Conservation (phyloP, 345 rosid genomes). For the Acer yangbiense region DNA sequence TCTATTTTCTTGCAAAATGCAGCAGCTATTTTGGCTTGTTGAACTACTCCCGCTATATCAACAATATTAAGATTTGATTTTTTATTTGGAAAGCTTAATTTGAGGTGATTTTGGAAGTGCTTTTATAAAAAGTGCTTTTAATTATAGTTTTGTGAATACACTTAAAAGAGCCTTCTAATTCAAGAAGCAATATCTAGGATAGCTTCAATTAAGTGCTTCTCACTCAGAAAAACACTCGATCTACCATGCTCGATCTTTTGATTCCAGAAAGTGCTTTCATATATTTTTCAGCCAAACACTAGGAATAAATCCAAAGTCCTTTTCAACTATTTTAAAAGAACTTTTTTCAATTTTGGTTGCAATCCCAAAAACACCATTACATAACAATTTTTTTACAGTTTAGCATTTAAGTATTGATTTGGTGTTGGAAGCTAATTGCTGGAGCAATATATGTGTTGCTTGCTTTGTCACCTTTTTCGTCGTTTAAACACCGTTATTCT, state of each 20-base stretch:
- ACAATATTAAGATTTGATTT: constrained; percentile 3
- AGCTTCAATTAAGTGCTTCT: not conserved
- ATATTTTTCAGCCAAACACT: not conserved
- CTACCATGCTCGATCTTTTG: not conserved
- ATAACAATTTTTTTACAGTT: not conserved
- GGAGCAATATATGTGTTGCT: constrained; percentile 5
- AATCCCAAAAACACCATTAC: not conserved
- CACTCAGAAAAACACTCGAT: not conserved
- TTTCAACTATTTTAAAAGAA: not conserved
- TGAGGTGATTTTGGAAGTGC: not conserved
- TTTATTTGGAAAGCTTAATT: not conserved
- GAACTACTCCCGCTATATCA: constrained; percentile 21
- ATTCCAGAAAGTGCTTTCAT: not conserved
- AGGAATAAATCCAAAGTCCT: not conserved
- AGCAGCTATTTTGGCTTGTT: constrained; percentile 21
- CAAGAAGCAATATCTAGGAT: not conserved
- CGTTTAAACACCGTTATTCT: not conserved
- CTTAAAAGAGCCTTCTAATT: not conserved
- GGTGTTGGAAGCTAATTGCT: not conserved
- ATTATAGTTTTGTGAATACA: not conserved
- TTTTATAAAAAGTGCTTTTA: not conserved
- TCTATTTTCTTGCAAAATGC: constrained; percentile 11
- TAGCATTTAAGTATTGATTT: not conserved
- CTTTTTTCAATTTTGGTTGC: not conserved
- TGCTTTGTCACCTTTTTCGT: constrained; percentile 11